Conservation (phyloP, 306 rosid genomes). For the Rubus idaeus region DNA sequence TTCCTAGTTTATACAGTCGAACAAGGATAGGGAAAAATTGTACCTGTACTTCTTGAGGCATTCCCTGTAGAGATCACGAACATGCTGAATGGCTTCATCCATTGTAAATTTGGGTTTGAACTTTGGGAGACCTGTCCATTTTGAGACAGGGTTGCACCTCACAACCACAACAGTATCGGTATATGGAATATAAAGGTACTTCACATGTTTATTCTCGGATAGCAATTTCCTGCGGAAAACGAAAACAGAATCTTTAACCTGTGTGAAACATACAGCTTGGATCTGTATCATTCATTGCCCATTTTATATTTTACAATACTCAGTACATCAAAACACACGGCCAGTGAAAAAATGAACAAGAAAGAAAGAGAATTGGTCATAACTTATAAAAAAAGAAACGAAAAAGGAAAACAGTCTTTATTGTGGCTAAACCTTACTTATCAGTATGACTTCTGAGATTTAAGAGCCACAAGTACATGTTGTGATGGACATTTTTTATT, state of each 20-base stretch:
- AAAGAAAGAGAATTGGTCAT: neutral
- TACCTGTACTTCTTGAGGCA: conserved; percentile 72
- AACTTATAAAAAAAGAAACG: neutral
- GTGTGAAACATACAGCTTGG: neutral
- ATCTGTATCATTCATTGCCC: neutral
- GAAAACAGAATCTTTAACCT: neutral
- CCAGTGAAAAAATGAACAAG: neutral
- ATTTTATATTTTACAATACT: neutral
- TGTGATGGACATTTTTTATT: neutral
- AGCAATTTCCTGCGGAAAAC: conserved; percentile 55
- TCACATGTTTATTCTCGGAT: conserved; percentile 87
- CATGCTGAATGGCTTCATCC: conserved; percentile 82
- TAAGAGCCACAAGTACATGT: neutral
- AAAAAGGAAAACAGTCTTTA: neutral
- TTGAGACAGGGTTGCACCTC: conserved; percentile 89
- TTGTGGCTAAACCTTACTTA: neutral
- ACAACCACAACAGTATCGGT: conserved; percentile 80
- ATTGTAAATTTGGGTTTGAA: conserved; percentile 72
- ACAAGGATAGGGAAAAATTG: conserved; percentile 11
- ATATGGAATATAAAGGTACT: conserved; percentile 83
- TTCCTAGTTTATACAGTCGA: neutral
- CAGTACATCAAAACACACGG: neutral
- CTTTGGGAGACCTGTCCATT: conserved; percentile 87
- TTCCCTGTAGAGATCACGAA: conserved; percentile 70
- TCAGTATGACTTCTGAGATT: neutral